phyloP scores from a whole-genome alignment of 2,329 filamentous ascomycete genomes.

The Paraphoma chrysanthemicola region DNA sequence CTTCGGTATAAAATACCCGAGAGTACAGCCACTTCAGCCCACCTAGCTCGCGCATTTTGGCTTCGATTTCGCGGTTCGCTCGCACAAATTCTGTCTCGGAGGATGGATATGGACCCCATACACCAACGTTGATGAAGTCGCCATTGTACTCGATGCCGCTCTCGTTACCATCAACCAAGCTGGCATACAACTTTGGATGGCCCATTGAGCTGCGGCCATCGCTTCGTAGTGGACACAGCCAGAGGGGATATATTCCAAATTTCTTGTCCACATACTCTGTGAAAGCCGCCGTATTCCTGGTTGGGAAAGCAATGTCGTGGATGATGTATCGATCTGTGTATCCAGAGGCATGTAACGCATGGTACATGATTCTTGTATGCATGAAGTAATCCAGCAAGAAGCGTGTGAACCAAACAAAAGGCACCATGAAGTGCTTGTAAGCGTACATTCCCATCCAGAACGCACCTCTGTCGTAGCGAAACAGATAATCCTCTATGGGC shows the following conservation, averaged over 20 bases:
- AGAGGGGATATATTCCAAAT: constrained; percentile 62
- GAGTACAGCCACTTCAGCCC: constrained; percentile 90
- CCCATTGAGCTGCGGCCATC: constrained; percentile 41
- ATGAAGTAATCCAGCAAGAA: constrained; percentile 67
- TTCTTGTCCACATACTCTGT: constrained; percentile 57
- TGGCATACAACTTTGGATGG: constrained; percentile 22
- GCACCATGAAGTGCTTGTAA: constrained; percentile 65
- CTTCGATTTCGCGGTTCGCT: constrained; percentile 75
- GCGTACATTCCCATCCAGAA: constrained; percentile 70
- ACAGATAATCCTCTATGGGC: constrained; percentile 63
- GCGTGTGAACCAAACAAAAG: constrained; percentile 65
- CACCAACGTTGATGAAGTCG: constrained; percentile 54
- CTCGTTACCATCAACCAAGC: constrained; percentile 8
- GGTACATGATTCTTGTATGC: constrained; percentile 69
- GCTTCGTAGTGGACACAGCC: constrained; percentile 62
- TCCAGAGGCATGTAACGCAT: constrained; percentile 65
- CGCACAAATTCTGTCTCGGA: constrained; percentile 65
- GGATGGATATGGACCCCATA: constrained; percentile 78
- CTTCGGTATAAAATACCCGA: constrained; percentile 80
- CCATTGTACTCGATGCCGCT: constrained; percentile 16
- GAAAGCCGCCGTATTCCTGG: constrained; percentile 58
- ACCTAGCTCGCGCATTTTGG: constrained; percentile 70
- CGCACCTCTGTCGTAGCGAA: constrained; percentile 67
- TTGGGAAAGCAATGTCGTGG: constrained; percentile 68
- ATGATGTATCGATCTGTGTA: constrained; percentile 64